Evolutionary conservation across 2,329 filamentous ascomycete genomes (phyloP).

Genomic region (Cytospora mali): DNA sequence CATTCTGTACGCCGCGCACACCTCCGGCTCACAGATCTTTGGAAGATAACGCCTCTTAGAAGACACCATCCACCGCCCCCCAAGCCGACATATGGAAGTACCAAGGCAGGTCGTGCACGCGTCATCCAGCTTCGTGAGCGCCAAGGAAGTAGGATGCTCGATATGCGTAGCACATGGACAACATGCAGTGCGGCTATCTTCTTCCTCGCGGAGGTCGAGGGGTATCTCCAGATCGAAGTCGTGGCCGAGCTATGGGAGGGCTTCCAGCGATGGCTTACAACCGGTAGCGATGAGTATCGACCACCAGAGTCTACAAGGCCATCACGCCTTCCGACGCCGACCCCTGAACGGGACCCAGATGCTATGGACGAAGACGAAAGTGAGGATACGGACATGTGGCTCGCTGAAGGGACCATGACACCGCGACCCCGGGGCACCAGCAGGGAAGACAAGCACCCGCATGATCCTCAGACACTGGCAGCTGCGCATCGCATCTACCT

Average conservation of each 20-base stretch:
- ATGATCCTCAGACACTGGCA: slow-evolving; percentile 84
- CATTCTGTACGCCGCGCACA: slow-evolving; percentile 84
- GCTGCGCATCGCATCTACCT: slow-evolving; percentile 80
- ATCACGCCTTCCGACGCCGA: slow-evolving; percentile 11
- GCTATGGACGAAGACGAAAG: slow-evolving; percentile 31
- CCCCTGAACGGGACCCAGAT: slow-evolving; percentile 1
- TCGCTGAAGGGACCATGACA: slow-evolving; percentile 35
- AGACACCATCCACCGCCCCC: slow-evolving; percentile 75
- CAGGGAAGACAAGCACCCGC: slow-evolving; percentile 43
- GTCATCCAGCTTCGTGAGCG: slow-evolving; percentile 65
- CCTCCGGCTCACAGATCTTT: slow-evolving; percentile 79
- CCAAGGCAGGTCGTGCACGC: slow-evolving; percentile 60
- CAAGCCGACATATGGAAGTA: slow-evolving; percentile 64
- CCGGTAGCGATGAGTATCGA: slow-evolving; percentile 40
- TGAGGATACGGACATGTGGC: slow-evolving; percentile 47
- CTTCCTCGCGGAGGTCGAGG: slow-evolving; percentile 83
- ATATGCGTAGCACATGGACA: slow-evolving; percentile 85
- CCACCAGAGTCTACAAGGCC: slow-evolving; percentile 27
- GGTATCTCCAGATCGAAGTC: slow-evolving; percentile 88
- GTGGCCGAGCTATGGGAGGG: slow-evolving; percentile 79
- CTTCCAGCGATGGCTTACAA: slow-evolving; percentile 74
- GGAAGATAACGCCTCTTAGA: slow-evolving; percentile 80
- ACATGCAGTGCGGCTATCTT: slow-evolving; percentile 86
- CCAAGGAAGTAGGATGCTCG: slow-evolving; percentile 62
- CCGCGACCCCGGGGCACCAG: slow-evolving; percentile 21